Evolutionary conservation across 768 basidiomycete genomes (phyloP).

Genomic region (Daedaleopsis nitida): DNA sequence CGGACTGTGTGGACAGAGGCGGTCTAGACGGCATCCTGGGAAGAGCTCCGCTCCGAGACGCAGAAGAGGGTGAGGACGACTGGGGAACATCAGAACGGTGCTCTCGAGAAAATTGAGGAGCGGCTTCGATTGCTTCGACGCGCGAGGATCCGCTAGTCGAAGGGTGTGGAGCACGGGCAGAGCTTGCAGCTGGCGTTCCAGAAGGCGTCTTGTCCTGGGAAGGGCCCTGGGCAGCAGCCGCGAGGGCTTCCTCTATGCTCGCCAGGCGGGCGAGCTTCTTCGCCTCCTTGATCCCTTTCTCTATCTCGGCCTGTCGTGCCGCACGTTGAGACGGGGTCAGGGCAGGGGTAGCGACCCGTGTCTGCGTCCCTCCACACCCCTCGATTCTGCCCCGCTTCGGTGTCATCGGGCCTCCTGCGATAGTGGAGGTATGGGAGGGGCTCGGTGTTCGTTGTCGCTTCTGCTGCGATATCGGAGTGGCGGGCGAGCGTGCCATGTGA

Average conservation of each 20-base stretch:
- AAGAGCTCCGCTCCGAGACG: conserved; percentile 10
- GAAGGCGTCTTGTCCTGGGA: not conserved
- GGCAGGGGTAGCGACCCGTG: conserved; percentile 3
- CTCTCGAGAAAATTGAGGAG: not conserved
- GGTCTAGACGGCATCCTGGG: not conserved
- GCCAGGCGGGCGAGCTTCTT: conserved; percentile 8
- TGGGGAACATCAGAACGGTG: conserved; percentile 10
- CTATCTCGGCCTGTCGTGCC: conserved; percentile 1
- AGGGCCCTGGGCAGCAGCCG: conserved; percentile 1
- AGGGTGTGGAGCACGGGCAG: conserved; percentile 4
- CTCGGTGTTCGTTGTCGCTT: conserved; percentile 9
- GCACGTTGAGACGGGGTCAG: not conserved
- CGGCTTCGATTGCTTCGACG: not conserved
- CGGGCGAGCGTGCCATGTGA: conserved; percentile 9
- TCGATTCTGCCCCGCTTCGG: conserved; percentile 9
- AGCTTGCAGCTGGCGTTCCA: not conserved
- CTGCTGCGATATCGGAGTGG: conserved; percentile 2
- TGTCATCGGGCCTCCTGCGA: not conserved
- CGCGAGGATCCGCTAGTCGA: conserved; percentile 1
- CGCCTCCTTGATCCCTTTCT: not conserved
- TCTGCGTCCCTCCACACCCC: not conserved
- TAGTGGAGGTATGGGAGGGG: not conserved
- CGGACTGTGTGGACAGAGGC: conserved; percentile 1
- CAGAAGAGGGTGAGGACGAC: conserved; percentile 8
- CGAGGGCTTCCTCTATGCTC: conserved; percentile 15